phyloP scores from a whole-genome alignment of 345 rosid species.

The Lepidium didymum region DNA sequence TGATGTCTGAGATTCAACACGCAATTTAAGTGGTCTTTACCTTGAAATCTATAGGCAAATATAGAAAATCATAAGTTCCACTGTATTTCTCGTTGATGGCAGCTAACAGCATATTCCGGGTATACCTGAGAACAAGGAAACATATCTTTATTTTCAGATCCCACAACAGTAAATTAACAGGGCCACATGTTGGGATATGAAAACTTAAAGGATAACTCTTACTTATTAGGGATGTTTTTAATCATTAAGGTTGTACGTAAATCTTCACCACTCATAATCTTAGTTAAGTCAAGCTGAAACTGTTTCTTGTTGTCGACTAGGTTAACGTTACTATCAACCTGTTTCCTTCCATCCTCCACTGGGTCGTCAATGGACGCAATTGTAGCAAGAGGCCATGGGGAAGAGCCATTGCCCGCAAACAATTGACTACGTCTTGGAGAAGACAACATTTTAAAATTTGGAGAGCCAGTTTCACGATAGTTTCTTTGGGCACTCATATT shows the following conservation, averaged over 20 bases:
- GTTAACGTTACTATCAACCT: conserved; percentile 40
- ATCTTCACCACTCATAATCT: conserved; percentile 60
- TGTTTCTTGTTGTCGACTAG: conserved; percentile 55
- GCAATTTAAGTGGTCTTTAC: conserved; percentile 20
- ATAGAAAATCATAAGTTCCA: conserved; percentile 68
- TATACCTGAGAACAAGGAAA: conserved; percentile 39
- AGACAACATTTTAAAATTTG: conserved; percentile 55
- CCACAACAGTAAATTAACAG: neutral
- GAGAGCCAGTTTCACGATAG: conserved; percentile 39
- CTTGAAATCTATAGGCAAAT: conserved; percentile 79
- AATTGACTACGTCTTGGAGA: conserved; percentile 52
- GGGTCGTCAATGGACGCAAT: conserved; percentile 41
- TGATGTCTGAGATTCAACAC: neutral
- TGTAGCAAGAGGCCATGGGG: conserved; percentile 29
- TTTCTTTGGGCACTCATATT: conserved; percentile 40
- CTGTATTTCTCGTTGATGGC: conserved; percentile 60
- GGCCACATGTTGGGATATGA: no score
- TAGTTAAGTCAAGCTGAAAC: conserved; percentile 79
- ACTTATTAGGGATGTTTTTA: conserved; percentile 57
- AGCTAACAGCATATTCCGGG: conserved; percentile 72
- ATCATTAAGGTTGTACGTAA: conserved; percentile 51
- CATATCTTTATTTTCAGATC: neutral
- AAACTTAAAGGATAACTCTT: conserved; percentile 1
- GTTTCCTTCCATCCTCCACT: conserved; percentile 48
- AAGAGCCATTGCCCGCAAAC: conserved; percentile 46